A percentile compares a stretch with the other conserved stretches of the same genome.
phyloP scores from a whole-genome alignment of 148 eudicot genomes.

The Pouteria glomerata region DNA sequence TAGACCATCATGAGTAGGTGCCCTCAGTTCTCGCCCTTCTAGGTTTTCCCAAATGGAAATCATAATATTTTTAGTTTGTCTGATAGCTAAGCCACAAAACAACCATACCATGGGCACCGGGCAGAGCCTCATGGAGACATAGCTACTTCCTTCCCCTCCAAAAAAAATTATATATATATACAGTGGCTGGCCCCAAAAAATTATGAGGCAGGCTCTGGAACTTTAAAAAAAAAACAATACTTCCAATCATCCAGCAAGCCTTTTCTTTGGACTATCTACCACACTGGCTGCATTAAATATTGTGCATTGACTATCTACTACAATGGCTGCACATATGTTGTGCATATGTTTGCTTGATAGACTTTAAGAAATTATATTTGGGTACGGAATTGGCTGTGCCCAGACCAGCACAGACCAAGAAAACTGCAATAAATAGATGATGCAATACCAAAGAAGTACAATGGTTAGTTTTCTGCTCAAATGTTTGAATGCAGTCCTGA shows the following conservation, averaged over 20 bases:
- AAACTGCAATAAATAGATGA: not conserved
- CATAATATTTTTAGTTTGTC: not conserved
- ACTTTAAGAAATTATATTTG: not conserved
- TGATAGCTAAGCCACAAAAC: not conserved
- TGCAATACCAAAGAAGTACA: not conserved
- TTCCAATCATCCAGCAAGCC: not conserved
- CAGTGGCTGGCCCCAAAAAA: no score
- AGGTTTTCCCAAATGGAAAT: constrained; percentile 2
- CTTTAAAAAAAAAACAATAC: no score
- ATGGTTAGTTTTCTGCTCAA: not conserved
- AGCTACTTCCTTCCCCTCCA: no score
- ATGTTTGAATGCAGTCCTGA: not conserved
- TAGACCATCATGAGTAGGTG: not conserved
- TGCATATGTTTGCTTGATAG: not conserved
- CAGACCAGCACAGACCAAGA: not conserved
- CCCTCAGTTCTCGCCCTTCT: not conserved
- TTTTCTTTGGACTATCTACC: not conserved
- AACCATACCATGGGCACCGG: not conserved
- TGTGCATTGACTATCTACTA: no score
- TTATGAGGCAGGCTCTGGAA: no score
- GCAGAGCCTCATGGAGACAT: no score
- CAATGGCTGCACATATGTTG: not conserved
- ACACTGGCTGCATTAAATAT: no score
- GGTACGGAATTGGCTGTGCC: not conserved
- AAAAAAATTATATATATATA: no score